These are phyloP conservation scores for Porcisia hertigi DNA, from an alignment of 208 protist genomes.

Conservation along the genomic window DNA sequence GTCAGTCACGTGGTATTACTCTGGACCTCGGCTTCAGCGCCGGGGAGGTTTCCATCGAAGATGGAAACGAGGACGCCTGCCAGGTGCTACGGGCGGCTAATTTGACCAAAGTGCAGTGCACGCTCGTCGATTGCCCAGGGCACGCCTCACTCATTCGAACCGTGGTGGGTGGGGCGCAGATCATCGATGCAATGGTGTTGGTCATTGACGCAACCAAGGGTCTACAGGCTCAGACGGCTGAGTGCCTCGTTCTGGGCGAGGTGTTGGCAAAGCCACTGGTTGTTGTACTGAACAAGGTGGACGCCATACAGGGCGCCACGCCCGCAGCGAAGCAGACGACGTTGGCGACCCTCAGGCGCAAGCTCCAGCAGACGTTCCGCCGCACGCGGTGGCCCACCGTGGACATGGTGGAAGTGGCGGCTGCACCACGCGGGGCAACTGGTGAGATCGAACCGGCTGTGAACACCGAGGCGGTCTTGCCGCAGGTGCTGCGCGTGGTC, in stretches of 20 bases:
- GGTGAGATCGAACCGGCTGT: conserved; percentile 17
- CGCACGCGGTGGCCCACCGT: conserved; percentile 76
- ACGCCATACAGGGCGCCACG: conserved; percentile 68
- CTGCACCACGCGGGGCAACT: conserved; percentile 40
- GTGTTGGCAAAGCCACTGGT: conserved; percentile 85
- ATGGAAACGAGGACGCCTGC: conserved; percentile 19
- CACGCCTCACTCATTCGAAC: conserved; percentile 98
- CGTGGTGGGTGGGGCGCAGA: conserved; percentile 97
- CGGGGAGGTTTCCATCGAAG: conserved; percentile 31
- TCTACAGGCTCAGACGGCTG: conserved; percentile 98
- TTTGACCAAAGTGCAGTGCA: conserved; percentile 76
- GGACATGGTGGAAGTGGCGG: conserved; percentile 68
- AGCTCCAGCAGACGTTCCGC: conserved; percentile 61
- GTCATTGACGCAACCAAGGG: conserved; percentile 97
- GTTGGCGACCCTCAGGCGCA: conserved; percentile 52
- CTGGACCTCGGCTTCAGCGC: conserved; percentile 98
- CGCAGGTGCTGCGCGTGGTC: conserved; percentile 38
- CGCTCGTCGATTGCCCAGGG: conserved; percentile 98
- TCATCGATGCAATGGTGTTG: conserved; percentile 98
- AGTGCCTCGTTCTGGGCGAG: conserved; percentile 91
- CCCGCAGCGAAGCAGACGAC: conserved; percentile 24
- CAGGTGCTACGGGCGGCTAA: conserved; percentile 15
- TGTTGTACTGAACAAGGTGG: conserved; percentile 97
- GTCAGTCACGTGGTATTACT: conserved; percentile 96
- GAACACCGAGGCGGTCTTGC: conserved; percentile 43